Base-by-base conservation (phyloP, 2,329 filamentous ascomycete species). In the Podosphaera aphanis region DNA sequence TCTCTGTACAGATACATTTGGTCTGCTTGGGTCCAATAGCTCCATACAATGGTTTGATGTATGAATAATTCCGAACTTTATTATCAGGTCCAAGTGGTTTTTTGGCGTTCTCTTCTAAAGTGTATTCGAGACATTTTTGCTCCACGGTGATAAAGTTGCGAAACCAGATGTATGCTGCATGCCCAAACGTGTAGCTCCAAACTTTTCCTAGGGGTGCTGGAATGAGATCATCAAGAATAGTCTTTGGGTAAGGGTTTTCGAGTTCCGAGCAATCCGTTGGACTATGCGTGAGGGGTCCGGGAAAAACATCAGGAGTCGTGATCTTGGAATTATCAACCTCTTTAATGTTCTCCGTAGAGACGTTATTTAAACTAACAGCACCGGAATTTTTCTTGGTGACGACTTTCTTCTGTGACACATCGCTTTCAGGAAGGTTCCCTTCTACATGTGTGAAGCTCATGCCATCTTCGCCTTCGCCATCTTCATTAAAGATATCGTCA, bases 11-110 rank as follows among this genome's bases (percentile, higher is more conserved):
- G 48, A 92, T 79, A 60, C 90, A 98, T 58, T 93, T 94, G 11
- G 90, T 98, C 64, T 93, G 83, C 59, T 73, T 90, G 0, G 90
- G 90, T 0, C 90, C 90, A 52, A 98, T 88, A 1, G 83, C 69
- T 2, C 70, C 82, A 54, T 77, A 72, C 2, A 98, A 66, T 1
- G 90, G 90, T 60, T 94, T 95, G 63, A 93, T 93, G 60, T 94
- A 98, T 1, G 77, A 79, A 59, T 79, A 93, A 18, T 66, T 74
- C 40, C 86, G 74, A 2, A 71, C 71, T 59, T 77, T 82, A 62
- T 78, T 82, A 16, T 92, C 83, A 42, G 74, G 71, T 2, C 73
- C 74, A 20, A 92, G 62, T 0, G 82, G 84, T 55, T 79, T 51
- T 19, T 53, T 56, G 16, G 49, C 80, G 57, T 84, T 83, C 53